Evolutionary conservation across 768 basidiomycete species (phyloP).

Genomic region (Lactifluus pinguis): DNA sequence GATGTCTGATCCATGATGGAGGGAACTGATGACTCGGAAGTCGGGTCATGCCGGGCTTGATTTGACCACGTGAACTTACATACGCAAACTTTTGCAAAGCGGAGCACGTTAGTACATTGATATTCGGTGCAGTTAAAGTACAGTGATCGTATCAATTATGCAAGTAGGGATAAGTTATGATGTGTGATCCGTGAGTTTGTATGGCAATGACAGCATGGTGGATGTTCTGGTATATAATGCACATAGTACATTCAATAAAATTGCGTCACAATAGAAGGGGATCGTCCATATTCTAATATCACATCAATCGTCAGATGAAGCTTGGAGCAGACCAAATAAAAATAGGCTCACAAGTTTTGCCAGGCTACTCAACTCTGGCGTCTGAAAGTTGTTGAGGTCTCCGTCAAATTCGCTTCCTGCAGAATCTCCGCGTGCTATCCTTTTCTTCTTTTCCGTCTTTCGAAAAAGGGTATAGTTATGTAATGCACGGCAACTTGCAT

Average conservation of each 20-base stretch:
- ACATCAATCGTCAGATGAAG: not conserved
- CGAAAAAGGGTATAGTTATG: constrained; percentile 1
- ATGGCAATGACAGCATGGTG: no score
- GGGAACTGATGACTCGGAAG: no score
- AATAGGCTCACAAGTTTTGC: constrained; percentile 5
- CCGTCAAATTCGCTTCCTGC: constrained; percentile 8
- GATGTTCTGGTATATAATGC: no score
- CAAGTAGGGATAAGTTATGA: constrained; percentile 6
- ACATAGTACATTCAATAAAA: not conserved
- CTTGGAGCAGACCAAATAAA: not conserved
- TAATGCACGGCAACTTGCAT: constrained; percentile 4
- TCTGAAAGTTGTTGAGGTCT: constrained; percentile 13
- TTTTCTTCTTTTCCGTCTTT: constrained; percentile 12
- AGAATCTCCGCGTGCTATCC: constrained; percentile 1
- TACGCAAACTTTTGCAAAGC: no score
- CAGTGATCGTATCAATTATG: not conserved
- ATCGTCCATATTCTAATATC: not conserved
- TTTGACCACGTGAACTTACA: no score
- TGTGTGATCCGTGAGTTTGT: not conserved
- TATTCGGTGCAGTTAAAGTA: no score
- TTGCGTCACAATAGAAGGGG: not conserved
- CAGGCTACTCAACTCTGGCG: constrained; percentile 11
- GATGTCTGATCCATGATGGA: no score
- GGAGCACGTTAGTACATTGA: no score
- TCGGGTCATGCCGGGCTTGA: no score